Base-by-base conservation (phyloP, 1,139 yeast genomes). In the Taphrina betulina region DNA sequence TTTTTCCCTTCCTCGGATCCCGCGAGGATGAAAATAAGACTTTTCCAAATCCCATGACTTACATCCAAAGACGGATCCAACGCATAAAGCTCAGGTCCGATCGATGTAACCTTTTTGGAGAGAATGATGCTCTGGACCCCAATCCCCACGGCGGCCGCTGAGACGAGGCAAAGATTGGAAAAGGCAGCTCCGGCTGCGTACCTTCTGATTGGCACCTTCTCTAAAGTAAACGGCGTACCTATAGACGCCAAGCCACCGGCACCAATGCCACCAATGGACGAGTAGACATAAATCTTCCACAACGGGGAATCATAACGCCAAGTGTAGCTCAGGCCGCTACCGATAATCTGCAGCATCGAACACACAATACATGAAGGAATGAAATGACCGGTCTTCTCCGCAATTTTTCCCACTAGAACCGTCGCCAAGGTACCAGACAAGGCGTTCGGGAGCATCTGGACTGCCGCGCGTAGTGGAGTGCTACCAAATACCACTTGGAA, bases 401-500 rank as follows among this genome's bases (percentile, higher is more conserved):
- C 35, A 14, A 38, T 23, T 28, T 40, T 50, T 22, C 46, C 38
- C 24, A 40, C 54, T 17, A 40, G 10, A 33, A 50, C 46, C 4
- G 37, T 16, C 5, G 40, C 26, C 4, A 40, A n/a, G 8, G 54
- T 31, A 7, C 54, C 54, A 4, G 37, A 8, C 1, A 19, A 23
- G 14, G 37, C 44, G 19, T 24, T 26, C 3, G 54, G 54, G 23
- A 50, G 26, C 17, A 28, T 26, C 10, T 38, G 38, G 10, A 40
- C 38, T 12, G 54, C 54, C 12, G 54, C 54, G 17, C 19, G 19
- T 10, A 50, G 14, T 5, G 54, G 46, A 10, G 37, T 40, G 3
- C 28, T 34, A n/a, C 28, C 35, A 12, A 24, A 14, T 8, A 50
- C 54, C 14, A 50, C 20, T 14, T 50, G 46, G 16, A 50, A 50